Percentiles rank a stretch among this genome's conserved stretches.
Evolutionary conservation across 345 rosid genomes (phyloP).

Genomic region (Clarkia xantiana): DNA sequence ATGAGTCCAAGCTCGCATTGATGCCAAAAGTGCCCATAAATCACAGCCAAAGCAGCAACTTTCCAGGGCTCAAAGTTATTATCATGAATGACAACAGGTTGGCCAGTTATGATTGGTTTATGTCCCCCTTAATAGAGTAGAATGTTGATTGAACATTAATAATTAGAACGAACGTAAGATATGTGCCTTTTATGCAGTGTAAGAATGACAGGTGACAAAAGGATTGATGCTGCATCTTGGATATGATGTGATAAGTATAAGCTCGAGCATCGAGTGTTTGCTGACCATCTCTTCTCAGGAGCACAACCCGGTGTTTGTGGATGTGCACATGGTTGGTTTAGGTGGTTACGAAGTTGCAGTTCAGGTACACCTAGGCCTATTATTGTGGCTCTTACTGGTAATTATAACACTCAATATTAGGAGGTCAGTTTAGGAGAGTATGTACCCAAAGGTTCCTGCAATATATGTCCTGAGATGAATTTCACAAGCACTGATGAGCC

Average conservation of each 20-base stretch:
- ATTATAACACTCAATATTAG: too few relatives aligned
- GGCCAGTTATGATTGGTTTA: slow-evolving; percentile 18
- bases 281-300: slow-evolving; percentile 35
- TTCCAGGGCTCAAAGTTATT: slow-evolving; percentile 85
- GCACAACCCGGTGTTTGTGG: slow-evolving; percentile 79
- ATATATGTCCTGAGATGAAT: too few relatives aligned
- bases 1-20: slow-evolving; percentile 35
- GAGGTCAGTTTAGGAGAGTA: too few relatives aligned
- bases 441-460: too few relatives aligned
- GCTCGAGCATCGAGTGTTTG: slow-evolving; percentile 66
- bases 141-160: not conserved
- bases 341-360: slow-evolving; percentile 53
- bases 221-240: slow-evolving; percentile 82
- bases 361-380: slow-evolving; percentile 59
- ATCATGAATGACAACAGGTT: slow-evolving; percentile 87
- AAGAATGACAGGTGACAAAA: slow-evolving; percentile 70
- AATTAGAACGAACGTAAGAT: not conserved
- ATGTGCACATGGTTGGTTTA: slow-evolving; percentile 35
- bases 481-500: too few relatives aligned
- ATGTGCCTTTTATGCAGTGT: slow-evolving; percentile 26
- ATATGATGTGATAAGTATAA: slow-evolving; percentile 61
- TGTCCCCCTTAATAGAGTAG: not conserved
- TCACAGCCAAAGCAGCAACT: slow-evolving; percentile 32
- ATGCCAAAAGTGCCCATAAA: slow-evolving; percentile 24
- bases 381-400: slow-evolving; percentile 70